These are phyloP conservation scores for Penicillium malachiteum DNA, from an alignment of 495 filamentous ascomycete species.

Conservation along the genomic window DNA sequence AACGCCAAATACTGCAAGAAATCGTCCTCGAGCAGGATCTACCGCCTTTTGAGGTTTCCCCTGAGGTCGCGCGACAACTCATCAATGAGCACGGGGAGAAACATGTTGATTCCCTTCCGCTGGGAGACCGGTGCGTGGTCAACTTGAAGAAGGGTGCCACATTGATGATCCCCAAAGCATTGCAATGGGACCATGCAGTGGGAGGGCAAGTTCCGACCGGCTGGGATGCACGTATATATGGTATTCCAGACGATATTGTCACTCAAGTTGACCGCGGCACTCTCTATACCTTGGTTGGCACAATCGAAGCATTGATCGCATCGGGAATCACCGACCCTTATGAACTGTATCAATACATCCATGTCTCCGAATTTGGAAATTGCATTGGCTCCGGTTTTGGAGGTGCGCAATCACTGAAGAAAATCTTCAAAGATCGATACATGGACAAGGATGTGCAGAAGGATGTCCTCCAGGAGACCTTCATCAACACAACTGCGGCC, in stretches of 20 bases:
- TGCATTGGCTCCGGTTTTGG: constrained; percentile 97
- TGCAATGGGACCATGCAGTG: constrained; percentile 94
- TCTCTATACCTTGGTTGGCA: constrained; percentile 89
- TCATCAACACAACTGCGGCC: constrained; percentile 99
- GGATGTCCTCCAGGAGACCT: constrained; percentile 97
- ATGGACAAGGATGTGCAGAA: constrained; percentile 98
- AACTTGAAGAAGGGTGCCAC: constrained; percentile 92
- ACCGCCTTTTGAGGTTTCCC: constrained; percentile 94
- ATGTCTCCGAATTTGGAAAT: constrained; percentile 97
- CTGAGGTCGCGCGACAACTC: constrained; percentile 96
- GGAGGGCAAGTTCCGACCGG: constrained; percentile 96
- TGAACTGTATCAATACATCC: constrained; percentile 99
- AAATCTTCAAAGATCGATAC: constrained; percentile 98
- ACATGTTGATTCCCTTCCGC: constrained; percentile 83
- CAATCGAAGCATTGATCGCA: constrained; percentile 82
- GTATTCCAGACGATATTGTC: constrained; percentile 96
- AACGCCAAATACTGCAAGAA: constrained; percentile 97
- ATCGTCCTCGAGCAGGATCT: constrained; percentile 95
- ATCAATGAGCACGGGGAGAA: constrained; percentile 95
- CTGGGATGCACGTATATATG: constrained; percentile 93
- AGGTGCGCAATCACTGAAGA: constrained; percentile 84
- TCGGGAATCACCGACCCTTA: constrained; percentile 99
- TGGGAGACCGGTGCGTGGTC: constrained; percentile 91
- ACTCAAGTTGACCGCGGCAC: constrained; percentile 96
- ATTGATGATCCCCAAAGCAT: constrained; percentile 92